Evolutionary conservation across 129 eudicot genomes (phyloP).

Genomic region (Arctium lappa): DNA sequence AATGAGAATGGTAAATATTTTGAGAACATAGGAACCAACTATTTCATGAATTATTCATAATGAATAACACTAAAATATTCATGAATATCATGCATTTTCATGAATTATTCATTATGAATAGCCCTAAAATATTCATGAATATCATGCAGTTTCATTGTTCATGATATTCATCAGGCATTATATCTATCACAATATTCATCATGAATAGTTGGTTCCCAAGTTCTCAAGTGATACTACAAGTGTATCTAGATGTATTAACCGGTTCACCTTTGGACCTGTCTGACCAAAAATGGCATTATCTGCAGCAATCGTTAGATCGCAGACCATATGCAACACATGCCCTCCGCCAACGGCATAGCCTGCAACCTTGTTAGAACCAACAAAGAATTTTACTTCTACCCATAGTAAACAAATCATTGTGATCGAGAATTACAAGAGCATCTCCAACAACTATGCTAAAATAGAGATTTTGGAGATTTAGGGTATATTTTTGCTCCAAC

Average conservation of each 20-base stretch:
- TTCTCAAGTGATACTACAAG: background rate
- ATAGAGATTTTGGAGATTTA: too few species aligned
- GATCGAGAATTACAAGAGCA: background rate
- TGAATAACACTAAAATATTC: background rate
- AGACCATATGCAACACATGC: conserved; percentile 94
- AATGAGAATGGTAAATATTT: background rate
- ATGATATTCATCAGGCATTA: too few species aligned
- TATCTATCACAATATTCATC: background rate
- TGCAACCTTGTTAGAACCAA: conserved; percentile 69
- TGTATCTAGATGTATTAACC: background rate
- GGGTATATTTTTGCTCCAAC: too few species aligned
- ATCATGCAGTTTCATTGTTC: too few species aligned
- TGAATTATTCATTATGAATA: too few species aligned
- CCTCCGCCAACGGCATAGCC: conserved; percentile 99
- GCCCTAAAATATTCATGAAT: too few species aligned
- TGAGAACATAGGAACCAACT: background rate
- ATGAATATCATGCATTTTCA: too few species aligned
- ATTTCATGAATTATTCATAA: background rate
- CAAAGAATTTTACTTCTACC: background rate
- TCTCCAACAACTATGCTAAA: too few species aligned
- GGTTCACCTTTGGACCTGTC: conserved; percentile 90
- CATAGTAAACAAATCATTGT: background rate
- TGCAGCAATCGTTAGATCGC: conserved; percentile 96
- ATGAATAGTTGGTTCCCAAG: background rate
- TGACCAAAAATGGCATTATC: conserved; percentile 98